phyloP scores from a whole-genome alignment of 495 filamentous ascomycete genomes.

The Neurospora sp. region DNA sequence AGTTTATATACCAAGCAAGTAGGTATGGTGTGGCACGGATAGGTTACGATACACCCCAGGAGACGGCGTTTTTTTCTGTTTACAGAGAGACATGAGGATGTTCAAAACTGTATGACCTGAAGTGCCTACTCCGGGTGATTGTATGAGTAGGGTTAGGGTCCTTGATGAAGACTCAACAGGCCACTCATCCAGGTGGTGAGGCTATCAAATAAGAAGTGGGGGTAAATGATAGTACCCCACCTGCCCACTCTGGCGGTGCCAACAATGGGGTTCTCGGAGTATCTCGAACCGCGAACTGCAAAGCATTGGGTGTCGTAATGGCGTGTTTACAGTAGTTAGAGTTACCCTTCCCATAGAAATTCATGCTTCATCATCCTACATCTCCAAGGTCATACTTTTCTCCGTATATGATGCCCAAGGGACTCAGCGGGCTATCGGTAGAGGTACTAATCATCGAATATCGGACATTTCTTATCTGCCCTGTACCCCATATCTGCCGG shows the following conservation, averaged over 20 bases:
- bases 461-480: neutral
- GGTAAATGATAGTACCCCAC: neutral
- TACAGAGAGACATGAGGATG: neutral
- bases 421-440: neutral
- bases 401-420: neutral
- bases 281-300: neutral
- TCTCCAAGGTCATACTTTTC: neutral
- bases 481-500: neutral
- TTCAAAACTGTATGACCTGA: neutral
- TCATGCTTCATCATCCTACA: neutral
- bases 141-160: neutral
- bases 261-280: neutral
- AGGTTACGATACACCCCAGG: neutral
- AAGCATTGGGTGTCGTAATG: neutral
- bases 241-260: neutral
- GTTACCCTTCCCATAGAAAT: neutral
- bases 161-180: neutral
- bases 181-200: neutral
- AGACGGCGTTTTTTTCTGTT: neutral
- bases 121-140: neutral
- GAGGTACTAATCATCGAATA: neutral
- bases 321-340: neutral
- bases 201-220: neutral
- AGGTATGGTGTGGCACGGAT: neutral
- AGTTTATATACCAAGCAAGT: neutral